Evolutionary conservation across 306 rosid genomes (phyloP).

Genomic region (Citrullus colocynthis): DNA sequence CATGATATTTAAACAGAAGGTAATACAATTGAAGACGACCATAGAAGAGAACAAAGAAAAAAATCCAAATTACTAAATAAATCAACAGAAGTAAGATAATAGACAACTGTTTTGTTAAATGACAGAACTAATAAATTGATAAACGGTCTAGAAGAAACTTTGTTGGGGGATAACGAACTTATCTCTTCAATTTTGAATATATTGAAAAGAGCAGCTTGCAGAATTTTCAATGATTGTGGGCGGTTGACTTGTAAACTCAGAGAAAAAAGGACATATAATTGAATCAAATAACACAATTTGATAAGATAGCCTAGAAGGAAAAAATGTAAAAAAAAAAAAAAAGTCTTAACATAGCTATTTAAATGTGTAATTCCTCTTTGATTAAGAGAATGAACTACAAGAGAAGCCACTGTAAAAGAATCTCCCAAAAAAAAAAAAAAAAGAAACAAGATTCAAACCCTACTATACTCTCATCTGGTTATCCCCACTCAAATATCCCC

Average conservation of each 20-base stretch:
- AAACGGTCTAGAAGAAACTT: background rate
- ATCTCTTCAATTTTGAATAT: background rate
- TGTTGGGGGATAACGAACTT: background rate
- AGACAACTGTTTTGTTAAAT: background rate
- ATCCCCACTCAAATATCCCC: background rate
- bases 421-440: background rate
- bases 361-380: background rate
- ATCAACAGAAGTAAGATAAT: background rate
- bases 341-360: background rate
- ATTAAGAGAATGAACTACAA: background rate
- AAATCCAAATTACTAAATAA: background rate
- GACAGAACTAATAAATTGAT: background rate
- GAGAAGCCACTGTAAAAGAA: too few relatives aligned
- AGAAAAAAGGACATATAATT: background rate
- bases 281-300: background rate
- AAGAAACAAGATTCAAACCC: background rate
- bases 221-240: background rate
- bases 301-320: background rate
- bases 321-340: background rate
- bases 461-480: background rate
- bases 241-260: background rate
- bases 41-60: background rate
- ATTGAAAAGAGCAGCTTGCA: background rate
- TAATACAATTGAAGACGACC: background rate
- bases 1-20: background rate